Evolutionary conservation across 176 grass and related monocot genomes (phyloP).

Genomic region (Melocanna baccifera): DNA sequence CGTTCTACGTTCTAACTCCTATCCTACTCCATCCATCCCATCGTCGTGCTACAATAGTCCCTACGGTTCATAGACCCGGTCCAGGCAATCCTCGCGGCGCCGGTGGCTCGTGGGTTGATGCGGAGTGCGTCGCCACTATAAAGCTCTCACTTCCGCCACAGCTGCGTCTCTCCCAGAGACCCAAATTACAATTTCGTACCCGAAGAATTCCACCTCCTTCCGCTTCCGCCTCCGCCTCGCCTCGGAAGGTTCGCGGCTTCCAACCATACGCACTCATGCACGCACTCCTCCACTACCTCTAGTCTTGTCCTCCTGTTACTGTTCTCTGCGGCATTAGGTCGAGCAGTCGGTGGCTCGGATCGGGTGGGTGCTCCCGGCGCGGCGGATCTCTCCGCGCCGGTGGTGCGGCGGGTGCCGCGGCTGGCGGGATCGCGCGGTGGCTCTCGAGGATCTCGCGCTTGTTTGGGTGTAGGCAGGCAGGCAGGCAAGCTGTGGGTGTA

Average conservation of each 20-base stretch:
- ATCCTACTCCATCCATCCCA: too few species aligned
- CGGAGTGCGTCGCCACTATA: too few species aligned
- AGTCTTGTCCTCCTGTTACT: neutral
- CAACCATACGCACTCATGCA: neutral
- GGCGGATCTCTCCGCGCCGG: conserved; percentile 1
- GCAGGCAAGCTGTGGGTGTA: too few species aligned
- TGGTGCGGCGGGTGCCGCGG: neutral
- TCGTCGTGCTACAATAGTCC: neutral
- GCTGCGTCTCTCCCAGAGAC: neutral
- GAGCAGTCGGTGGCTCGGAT: conserved; percentile 16
- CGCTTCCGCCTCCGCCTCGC: neutral
- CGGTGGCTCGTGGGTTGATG: neutral
- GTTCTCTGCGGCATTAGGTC: conserved; percentile 27
- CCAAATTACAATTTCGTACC: neutral
- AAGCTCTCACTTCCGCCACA: neutral
- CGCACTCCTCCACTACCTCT: neutral
- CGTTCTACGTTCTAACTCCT: too few species aligned
- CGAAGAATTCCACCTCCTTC: neutral
- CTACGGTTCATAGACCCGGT: conserved; percentile 37
- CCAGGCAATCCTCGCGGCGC: neutral
- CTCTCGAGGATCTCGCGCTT: conserved; percentile 18
- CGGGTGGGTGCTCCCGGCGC: neutral
- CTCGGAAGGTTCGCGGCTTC: conserved; percentile 33
- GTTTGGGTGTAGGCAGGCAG: too few species aligned
- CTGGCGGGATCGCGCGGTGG: neutral